Base-by-base conservation (phyloP, 257 asterid genomes). In the Capsicum baccatum region DNA sequence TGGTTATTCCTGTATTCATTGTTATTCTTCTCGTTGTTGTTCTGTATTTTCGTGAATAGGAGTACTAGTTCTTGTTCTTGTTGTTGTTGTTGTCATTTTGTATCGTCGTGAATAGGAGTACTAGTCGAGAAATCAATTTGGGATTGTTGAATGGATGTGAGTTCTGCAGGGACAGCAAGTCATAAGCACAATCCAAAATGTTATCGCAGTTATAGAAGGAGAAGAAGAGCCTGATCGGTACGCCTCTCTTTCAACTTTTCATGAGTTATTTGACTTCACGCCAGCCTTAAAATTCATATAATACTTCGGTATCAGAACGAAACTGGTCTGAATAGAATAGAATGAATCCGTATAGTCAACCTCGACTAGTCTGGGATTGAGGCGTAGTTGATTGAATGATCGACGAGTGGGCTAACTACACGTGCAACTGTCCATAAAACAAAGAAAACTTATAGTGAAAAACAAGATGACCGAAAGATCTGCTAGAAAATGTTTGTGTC, bases 221-320 rank as follows among this genome's bases (percentile, higher is more conserved):
- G 87, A 78, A 64, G 94, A 93, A 87, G 99, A 95, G 91, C 98
- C 97, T 44, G 99, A 94, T 85, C 87, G 97, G 99, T 93, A 79
- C 8, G 35, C 60, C 81, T 52, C 62, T 37, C 6, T 5, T 69
- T 79, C 80, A 17, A 37, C 56, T 76, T 74, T 11, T 74, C 80
- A 76, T 54, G 81, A 26, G 81, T 76, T 48, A 11, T 8, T 74
- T 48, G 59, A 81, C 59, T 9, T 48, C 42, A 48, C 42, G 63
- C 54, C 7, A 52, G 3, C 6, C 54, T 15, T 54, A 14, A 21
- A 50, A 81, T 47, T 76, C 59, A 21, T 66, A 21, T n/a, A 1
- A 6, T 80, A 17, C n/a, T 58, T 42, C 39, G 17, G 57, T 71
- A 44, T 9, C 11, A 71, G 10, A 44, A 16, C 4, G 57, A 9